Conservation (phyloP, 441 rosid genomes). For the Gossypium aridum region DNA sequence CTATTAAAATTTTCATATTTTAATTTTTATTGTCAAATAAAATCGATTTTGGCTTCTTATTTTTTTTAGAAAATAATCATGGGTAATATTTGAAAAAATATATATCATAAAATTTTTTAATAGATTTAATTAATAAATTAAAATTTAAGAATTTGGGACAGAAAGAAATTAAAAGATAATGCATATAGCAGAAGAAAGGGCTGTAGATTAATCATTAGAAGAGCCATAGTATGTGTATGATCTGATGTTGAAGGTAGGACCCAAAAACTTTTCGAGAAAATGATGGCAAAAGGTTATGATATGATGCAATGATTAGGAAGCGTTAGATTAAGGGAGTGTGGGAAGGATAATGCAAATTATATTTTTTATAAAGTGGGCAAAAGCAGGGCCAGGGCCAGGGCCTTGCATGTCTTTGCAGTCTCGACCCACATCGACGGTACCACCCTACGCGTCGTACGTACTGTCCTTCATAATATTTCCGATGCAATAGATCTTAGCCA, state of each 20-base stretch:
- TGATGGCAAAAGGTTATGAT: conserved; percentile 4
- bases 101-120: too few relatives aligned
- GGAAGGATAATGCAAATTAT: not conserved
- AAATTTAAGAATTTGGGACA: not conserved
- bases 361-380: not conserved
- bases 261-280: conserved; percentile 8
- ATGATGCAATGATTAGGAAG: conserved; percentile 18
- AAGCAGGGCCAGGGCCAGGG: not conserved
- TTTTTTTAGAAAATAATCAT: too few relatives aligned
- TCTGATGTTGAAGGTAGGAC: conserved; percentile 8
- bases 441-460: too few relatives aligned
- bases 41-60: too few relatives aligned
- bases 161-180: not conserved
- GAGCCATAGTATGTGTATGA: not conserved
- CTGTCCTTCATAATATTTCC: too few relatives aligned
- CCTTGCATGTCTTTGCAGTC: not conserved
- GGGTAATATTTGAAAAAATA: too few relatives aligned
- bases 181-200: too few relatives aligned
- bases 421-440: conserved; percentile 1
- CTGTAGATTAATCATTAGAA: not conserved
- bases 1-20: too few relatives aligned
- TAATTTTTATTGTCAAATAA: too few relatives aligned
- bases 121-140: not conserved
- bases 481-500: too few relatives aligned
- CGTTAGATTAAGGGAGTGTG: not conserved